Evolutionary conservation across 2,329 filamentous ascomycete species (phyloP).

Genomic region (Monilinia fructicola): DNA sequence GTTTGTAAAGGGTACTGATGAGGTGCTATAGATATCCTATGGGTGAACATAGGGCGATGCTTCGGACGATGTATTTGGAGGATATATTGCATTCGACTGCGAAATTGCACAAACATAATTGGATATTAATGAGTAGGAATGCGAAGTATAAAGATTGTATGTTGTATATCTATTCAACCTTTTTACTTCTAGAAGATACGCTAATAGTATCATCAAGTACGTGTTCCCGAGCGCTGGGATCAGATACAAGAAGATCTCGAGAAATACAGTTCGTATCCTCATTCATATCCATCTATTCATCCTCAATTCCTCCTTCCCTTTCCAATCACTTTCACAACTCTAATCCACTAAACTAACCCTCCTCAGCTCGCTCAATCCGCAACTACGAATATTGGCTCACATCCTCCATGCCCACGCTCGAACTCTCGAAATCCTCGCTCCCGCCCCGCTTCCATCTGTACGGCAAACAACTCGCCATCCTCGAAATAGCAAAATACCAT

Average conservation of each 20-base stretch:
- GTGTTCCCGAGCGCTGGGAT: slow-evolving; percentile 25
- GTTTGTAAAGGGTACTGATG: not conserved
- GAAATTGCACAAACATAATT: slow-evolving; percentile 28
- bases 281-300: not conserved
- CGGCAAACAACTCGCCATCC: slow-evolving; percentile 27
- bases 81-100: slow-evolving; percentile 27
- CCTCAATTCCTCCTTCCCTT: not conserved
- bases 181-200: not conserved
- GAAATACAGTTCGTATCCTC: slow-evolving; percentile 28
- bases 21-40: slow-evolving; percentile 11
- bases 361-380: slow-evolving; percentile 25
- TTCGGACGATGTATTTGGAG: slow-evolving; percentile 27
- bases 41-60: slow-evolving; percentile 24
- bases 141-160: slow-evolving; percentile 28
- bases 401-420: not conserved
- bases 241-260: slow-evolving; percentile 28
- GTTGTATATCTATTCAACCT: not conserved
- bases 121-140: slow-evolving; percentile 28
- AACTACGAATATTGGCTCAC: slow-evolving; percentile 27
- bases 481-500: slow-evolving; percentile 25
- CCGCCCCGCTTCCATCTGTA: slow-evolving; percentile 21
- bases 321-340: not conserved
- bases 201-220: slow-evolving; percentile 18
- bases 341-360: not conserved
- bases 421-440: slow-evolving; percentile 10